Percentiles rank a stretch among this genome's conserved stretches.
These are phyloP conservation scores for Brassica rapa DNA, from an alignment of 345 rosid species.

Conservation along the genomic window DNA sequence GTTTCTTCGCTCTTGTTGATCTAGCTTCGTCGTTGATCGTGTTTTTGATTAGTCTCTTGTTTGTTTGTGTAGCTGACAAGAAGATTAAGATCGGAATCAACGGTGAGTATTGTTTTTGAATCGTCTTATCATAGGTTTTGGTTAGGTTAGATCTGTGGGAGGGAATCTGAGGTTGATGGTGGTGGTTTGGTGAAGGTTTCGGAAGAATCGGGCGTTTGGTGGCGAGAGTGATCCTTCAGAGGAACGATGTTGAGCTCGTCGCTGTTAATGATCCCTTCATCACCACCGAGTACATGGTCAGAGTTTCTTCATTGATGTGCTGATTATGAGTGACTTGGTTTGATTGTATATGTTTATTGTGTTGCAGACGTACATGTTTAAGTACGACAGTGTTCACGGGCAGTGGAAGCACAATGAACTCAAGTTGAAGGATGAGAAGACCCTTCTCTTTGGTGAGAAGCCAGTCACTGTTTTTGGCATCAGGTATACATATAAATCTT, in stretches of 20 bases:
- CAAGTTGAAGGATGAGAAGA: too few species aligned
- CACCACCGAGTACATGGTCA: constrained; percentile 66
- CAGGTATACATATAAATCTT: too few species aligned
- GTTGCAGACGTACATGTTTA: too few species aligned
- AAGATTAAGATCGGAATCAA: constrained; percentile 69
- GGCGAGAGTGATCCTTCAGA: constrained; percentile 60
- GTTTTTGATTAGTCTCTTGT: not conserved
- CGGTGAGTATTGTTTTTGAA: constrained; percentile 40
- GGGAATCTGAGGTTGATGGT: not conserved
- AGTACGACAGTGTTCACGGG: too few species aligned
- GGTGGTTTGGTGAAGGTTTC: constrained; percentile 41
- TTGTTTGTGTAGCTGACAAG: constrained; percentile 28
- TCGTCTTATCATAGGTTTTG: not conserved
- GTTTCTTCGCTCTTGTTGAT: not conserved
- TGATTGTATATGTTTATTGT: not conserved
- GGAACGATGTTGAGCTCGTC: constrained; percentile 64
- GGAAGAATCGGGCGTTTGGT: constrained; percentile 73
- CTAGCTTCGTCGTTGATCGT: not conserved
- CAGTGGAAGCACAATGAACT: too few species aligned
- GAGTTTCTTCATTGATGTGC: not conserved
- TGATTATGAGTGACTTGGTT: too few species aligned
- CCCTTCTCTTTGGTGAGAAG: too few species aligned
- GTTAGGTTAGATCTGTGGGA: not conserved
- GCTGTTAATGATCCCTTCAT: constrained; percentile 70
- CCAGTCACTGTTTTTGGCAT: constrained; percentile 31